Conservation (phyloP, 2,329 filamentous ascomycete species). For the Eutypa lata region DNA sequence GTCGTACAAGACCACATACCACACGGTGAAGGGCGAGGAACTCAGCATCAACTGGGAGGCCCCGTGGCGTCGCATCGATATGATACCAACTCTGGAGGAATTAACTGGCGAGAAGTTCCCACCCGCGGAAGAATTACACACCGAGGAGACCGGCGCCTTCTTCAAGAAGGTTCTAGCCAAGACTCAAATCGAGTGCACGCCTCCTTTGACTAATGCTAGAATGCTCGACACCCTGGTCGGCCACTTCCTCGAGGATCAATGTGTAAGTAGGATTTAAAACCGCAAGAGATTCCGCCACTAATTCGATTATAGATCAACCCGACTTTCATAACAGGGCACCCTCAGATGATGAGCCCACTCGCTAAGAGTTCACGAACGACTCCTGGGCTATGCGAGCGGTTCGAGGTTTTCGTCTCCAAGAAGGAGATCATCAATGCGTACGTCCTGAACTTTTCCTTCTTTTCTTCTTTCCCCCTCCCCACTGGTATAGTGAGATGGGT, state of each 20-base stretch:
- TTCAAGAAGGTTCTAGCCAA: constrained; percentile 62
- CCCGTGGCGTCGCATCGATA: constrained; percentile 90
- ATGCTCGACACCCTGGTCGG: constrained; percentile 96
- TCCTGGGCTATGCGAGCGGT: constrained; percentile 88
- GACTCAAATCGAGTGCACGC: constrained; percentile 55
- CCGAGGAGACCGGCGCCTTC: constrained; percentile 73
- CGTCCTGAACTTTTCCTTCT: constrained; percentile 2
- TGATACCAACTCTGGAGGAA: constrained; percentile 92
- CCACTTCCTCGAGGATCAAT: constrained; percentile 86
- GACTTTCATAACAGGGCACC: constrained; percentile 85
- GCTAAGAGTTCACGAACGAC: constrained; percentile 89
- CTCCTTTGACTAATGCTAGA: constrained; percentile 86
- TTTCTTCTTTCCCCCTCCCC: too few species aligned
- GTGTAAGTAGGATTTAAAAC: background rate
- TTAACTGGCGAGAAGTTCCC: constrained; percentile 93
- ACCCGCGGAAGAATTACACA: constrained; percentile 83
- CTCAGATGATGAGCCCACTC: constrained; percentile 76
- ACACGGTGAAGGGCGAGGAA: constrained; percentile 79
- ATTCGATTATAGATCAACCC: constrained; percentile 62
- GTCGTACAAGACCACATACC: constrained; percentile 79
- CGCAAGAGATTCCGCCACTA: too few species aligned
- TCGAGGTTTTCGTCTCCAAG: constrained; percentile 95
- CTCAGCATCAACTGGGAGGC: constrained; percentile 95
- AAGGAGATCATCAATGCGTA: constrained; percentile 92
- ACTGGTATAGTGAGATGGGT: too few species aligned